phyloP scores from a whole-genome alignment of 164 flowering plant species.

The Macadamia tetraphylla region DNA sequence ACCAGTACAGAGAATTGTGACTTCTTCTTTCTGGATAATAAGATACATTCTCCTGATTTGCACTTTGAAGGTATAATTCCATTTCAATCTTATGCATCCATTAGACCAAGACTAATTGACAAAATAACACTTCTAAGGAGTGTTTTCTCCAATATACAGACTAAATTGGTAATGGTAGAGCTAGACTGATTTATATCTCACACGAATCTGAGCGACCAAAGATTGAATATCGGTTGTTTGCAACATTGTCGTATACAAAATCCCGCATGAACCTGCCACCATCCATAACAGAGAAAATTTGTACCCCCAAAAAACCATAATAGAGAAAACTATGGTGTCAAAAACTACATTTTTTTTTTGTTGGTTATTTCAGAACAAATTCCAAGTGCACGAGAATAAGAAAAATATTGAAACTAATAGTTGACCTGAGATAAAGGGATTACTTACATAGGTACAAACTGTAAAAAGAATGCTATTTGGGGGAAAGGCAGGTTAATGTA shows the following conservation, averaged over 20 bases:
- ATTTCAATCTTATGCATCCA: not conserved
- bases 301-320: not conserved
- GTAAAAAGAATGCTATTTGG: conserved; percentile 71
- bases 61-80: not conserved
- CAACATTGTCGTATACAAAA: conserved; percentile 74
- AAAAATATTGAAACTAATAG: not conserved
- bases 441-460: conserved; percentile 80
- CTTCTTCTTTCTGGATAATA: not conserved
- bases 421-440: not conserved
- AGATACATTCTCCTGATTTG: not conserved
- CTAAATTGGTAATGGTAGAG: not conserved
- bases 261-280: conserved; percentile 73
- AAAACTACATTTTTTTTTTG: not conserved
- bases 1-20: not conserved
- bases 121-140: not conserved
- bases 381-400: not conserved
- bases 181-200: conserved; percentile 38
- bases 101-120: not conserved
- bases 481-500: conserved; percentile 84
- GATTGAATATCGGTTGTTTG: conserved; percentile 70
- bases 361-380: too few species aligned
- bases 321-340: not conserved
- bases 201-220: conserved; percentile 89
- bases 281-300: not conserved
- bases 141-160: not conserved